These are phyloP conservation scores for Dryas drummondii DNA, from an alignment of 306 rosid species.

Conservation along the genomic window DNA sequence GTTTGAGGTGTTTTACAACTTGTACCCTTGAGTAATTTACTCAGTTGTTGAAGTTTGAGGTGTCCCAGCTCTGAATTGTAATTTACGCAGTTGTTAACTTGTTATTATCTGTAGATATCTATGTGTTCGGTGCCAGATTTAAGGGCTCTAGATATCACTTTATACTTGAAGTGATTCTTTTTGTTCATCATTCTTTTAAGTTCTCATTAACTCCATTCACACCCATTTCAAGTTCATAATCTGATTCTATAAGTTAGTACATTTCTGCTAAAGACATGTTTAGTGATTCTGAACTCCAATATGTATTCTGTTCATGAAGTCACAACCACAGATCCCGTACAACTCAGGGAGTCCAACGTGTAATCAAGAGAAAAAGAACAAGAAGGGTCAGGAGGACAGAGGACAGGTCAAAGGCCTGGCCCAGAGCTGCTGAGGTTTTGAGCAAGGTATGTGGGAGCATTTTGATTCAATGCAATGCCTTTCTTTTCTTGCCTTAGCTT, in stretches of 20 bases:
- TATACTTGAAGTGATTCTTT: not conserved
- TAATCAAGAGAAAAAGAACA: not conserved
- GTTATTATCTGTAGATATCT: no score
- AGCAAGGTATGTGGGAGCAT: not conserved
- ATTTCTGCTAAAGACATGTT: not conserved
- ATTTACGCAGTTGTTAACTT: no score
- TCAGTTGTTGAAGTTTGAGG: no score
- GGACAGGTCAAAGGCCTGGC: not conserved
- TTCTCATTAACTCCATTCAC: not conserved
- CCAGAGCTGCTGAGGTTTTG: not conserved
- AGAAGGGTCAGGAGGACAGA: not conserved
- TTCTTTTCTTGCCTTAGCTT: not conserved
- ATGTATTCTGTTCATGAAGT: not conserved
- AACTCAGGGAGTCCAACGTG: not conserved
- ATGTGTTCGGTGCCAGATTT: no score
- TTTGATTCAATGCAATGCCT: not conserved
- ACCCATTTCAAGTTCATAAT: not conserved
- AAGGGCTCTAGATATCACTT: not conserved
- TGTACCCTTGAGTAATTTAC: no score
- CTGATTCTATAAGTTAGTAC: not conserved
- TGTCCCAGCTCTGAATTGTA: no score
- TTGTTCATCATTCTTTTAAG: not conserved
- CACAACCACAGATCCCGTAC: not conserved
- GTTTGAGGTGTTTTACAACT: no score
- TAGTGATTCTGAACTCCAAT: not conserved